Evolutionary conservation across 2,329 filamentous ascomycete genomes (phyloP).

Genomic region (Aschersonia sp.): DNA sequence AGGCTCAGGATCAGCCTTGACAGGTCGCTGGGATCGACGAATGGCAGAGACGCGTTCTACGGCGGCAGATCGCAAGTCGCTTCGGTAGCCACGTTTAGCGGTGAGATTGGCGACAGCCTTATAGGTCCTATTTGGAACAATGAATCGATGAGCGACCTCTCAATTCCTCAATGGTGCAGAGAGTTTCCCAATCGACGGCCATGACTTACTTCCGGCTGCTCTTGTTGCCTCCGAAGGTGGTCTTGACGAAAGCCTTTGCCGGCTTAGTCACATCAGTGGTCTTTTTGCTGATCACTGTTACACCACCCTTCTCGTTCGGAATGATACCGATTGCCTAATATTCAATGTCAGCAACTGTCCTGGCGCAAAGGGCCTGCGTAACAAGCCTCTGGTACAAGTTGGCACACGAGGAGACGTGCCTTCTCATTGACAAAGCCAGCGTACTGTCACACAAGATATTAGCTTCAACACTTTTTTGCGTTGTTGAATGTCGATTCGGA

Average conservation of each 20-base stretch:
- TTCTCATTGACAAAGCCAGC: constrained; percentile 89
- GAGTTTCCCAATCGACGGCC: too few species aligned
- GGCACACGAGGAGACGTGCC: constrained; percentile 34
- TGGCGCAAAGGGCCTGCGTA: neutral
- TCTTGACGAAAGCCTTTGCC: constrained; percentile 46
- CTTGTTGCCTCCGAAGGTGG: constrained; percentile 58
- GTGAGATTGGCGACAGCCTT: constrained; percentile 70
- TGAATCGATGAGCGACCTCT: neutral
- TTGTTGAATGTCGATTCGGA: neutral
- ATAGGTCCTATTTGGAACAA: constrained; percentile 52
- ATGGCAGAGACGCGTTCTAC: constrained; percentile 80
- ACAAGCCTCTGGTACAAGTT: neutral
- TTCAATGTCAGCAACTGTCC: constrained; percentile 8
- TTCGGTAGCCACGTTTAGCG: constrained; percentile 75
- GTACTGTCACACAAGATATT: constrained; percentile 41
- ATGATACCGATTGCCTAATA: constrained; percentile 62
- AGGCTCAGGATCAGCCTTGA: constrained; percentile 58
- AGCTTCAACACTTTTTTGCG: constrained; percentile 12
- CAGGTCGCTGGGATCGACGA: constrained; percentile 61
- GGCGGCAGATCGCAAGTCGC: constrained; percentile 62
- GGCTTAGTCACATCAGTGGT: constrained; percentile 57
- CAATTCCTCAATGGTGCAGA: too few species aligned
- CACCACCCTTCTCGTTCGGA: constrained; percentile 60
- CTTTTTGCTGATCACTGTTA: constrained; percentile 80
- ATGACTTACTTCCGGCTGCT: constrained; percentile 52